Evolutionary conservation across 2,329 filamentous ascomycete genomes (phyloP).

Genomic region (Periconia macrospinosa): DNA sequence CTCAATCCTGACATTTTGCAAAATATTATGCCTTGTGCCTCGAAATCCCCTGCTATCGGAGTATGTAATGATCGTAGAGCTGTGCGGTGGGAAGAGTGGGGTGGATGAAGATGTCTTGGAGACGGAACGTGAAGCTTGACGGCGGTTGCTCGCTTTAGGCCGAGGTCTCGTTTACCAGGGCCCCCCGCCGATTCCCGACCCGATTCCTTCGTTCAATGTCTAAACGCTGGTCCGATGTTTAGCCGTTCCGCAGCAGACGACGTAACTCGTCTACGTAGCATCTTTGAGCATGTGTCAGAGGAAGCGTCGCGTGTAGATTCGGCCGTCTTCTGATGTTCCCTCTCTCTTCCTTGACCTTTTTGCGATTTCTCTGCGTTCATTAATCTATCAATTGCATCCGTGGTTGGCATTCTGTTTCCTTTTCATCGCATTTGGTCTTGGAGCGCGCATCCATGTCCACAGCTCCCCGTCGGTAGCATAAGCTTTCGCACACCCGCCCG

Average conservation of each 20-base stretch:
- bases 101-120: background rate
- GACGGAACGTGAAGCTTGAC: background rate
- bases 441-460: slow-evolving; percentile 21
- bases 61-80: background rate
- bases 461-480: slow-evolving; percentile 18
- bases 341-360: background rate
- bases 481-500: slow-evolving; percentile 9
- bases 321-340: slow-evolving; percentile 2
- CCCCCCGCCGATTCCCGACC: background rate
- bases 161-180: background rate
- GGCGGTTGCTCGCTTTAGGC: background rate
- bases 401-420: background rate
- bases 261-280: slow-evolving; percentile 42
- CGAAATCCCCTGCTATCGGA: background rate
- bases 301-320: slow-evolving; percentile 15
- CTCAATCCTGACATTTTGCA: slow-evolving; percentile 51
- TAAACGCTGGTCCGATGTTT: slow-evolving; percentile 1
- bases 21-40: background rate
- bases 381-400: background rate
- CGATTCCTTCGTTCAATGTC: no score
- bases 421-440: slow-evolving; percentile 1
- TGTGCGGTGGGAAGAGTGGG: background rate
- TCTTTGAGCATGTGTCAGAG: slow-evolving; percentile 29
- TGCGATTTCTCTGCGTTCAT: background rate
- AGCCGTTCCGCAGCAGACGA: slow-evolving; percentile 8